These are phyloP conservation scores for Cladosporium colombiae DNA, from an alignment of 2,329 filamentous ascomycete genomes.

Conservation along the genomic window DNA sequence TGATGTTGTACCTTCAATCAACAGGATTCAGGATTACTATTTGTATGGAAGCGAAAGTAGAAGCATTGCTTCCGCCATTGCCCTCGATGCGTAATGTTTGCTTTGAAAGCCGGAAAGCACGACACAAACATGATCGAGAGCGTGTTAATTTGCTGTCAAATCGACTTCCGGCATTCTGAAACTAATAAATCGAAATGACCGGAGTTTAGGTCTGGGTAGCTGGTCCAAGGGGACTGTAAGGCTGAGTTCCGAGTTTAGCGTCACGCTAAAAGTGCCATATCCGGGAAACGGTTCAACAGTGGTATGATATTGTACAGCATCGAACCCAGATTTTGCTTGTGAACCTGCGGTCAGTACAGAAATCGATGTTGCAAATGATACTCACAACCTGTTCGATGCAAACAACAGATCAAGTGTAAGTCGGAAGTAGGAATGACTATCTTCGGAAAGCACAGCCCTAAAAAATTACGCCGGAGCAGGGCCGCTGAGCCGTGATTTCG, in stretches of 20 bases:
- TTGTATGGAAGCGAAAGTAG: not conserved
- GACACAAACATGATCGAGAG: not conserved
- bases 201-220: not conserved
- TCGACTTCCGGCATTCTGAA: not conserved
- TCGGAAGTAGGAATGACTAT: not conserved
- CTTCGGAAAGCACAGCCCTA: not conserved
- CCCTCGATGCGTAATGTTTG: not conserved
- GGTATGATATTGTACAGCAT: not conserved
- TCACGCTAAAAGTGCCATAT: not conserved
- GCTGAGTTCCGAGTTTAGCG: not conserved
- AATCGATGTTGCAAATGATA: not conserved
- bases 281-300: not conserved
- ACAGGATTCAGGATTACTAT: not conserved
- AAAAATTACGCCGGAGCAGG: not conserved
- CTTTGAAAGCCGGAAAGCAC: not conserved
- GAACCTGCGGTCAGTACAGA: too few species aligned
- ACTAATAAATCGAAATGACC: not conserved
- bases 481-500: not conserved
- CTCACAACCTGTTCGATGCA: not conserved
- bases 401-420: not conserved
- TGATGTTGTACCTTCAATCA: not conserved
- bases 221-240: not conserved
- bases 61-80: not conserved
- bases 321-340: too few species aligned
- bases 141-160: slow-evolving; percentile 3